phyloP scores from a whole-genome alignment of 495 filamentous ascomycete species.

The Neurospora sp. region DNA sequence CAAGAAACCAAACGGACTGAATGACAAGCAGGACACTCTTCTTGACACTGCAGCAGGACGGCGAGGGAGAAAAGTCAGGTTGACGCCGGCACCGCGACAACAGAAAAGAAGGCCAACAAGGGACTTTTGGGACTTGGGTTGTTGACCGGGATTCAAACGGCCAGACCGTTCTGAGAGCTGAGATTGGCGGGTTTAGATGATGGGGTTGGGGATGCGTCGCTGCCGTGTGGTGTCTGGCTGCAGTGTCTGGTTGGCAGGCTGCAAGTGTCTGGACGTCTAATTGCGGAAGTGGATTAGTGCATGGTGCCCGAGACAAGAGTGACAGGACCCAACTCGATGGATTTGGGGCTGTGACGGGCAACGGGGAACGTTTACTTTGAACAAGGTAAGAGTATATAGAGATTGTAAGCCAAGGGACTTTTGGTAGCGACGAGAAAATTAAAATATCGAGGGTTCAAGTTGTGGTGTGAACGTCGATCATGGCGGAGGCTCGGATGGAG shows the following conservation, averaged over 20 bases:
- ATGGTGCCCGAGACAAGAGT: neutral
- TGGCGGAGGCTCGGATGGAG: neutral
- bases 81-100: neutral
- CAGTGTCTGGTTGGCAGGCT: neutral
- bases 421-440: neutral
- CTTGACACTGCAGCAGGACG: neutral
- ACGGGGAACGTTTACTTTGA: neutral
- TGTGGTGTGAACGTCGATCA: neutral
- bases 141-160: neutral
- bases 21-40: neutral
- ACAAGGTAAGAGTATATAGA: neutral
- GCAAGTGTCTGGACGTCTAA: neutral
- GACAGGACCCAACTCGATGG: neutral
- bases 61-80: neutral
- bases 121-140: neutral
- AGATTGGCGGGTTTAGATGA: neutral
- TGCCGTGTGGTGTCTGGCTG: neutral
- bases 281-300: neutral
- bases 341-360: neutral
- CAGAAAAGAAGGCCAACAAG: neutral
- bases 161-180: neutral
- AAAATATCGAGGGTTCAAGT: neutral
- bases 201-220: neutral
- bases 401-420: neutral
- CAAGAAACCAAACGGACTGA: neutral